A percentile compares a stretch with the other conserved stretches of the same genome.
phyloP scores from a whole-genome alignment of 2,329 filamentous ascomycete genomes.

The Colletotrichum musae region DNA sequence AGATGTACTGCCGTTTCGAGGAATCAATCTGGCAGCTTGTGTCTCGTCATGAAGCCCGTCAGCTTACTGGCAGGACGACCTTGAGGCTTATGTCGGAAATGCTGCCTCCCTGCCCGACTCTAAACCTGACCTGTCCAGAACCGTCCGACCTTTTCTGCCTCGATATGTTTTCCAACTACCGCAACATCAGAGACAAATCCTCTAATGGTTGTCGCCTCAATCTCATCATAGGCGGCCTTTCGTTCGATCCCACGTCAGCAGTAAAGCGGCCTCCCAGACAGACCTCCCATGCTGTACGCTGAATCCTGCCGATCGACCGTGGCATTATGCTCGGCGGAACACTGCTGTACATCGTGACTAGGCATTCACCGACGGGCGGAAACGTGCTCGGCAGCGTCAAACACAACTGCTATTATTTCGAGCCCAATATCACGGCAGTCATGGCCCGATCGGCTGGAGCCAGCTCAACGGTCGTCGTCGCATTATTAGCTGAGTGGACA shows the following conservation, averaged over 20 bases:
- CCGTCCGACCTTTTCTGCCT: no score
- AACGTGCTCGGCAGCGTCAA: no score
- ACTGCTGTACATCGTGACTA: neutral
- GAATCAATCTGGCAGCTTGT: neutral
- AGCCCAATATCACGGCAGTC: neutral
- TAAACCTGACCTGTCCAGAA: neutral
- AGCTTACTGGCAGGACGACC: constrained; percentile 18
- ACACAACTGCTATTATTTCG: neutral
- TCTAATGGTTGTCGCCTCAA: neutral
- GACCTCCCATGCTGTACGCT: neutral
- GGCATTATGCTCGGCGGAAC: neutral
- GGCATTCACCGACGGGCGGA: neutral
- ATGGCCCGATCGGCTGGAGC: neutral
- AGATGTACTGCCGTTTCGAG: neutral
- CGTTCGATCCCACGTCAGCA: constrained; percentile 27
- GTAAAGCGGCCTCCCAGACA: neutral
- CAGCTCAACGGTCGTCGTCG: no score
- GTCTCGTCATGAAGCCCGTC: constrained; percentile 18
- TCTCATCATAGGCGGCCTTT: neutral
- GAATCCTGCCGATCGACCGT: neutral
- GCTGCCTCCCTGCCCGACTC: constrained; percentile 2
- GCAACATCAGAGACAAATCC: neutral
- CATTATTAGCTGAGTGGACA: neutral
- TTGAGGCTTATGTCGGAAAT: constrained; percentile 18
- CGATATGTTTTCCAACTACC: neutral